Percentiles rank a stretch among this genome's conserved stretches.
phyloP scores from a whole-genome alignment of 139 green algal genomes.

The Picochlorum sp. region DNA sequence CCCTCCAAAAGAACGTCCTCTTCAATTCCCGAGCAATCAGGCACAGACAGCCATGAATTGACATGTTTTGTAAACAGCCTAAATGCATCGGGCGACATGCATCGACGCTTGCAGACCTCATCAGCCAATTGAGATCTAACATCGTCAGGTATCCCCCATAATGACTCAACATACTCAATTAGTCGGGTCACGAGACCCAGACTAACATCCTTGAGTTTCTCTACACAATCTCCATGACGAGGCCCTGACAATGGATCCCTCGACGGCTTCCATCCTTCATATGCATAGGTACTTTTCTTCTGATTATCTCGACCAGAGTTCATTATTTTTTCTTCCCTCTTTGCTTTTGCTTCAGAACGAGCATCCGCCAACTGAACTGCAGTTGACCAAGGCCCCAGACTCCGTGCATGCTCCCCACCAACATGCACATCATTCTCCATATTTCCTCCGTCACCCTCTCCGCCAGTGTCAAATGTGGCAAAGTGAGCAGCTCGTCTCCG shows the following conservation, averaged over 20 bases:
- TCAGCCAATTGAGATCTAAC: constrained; percentile 38
- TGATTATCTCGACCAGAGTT: constrained; percentile 1
- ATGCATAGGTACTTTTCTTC: not conserved
- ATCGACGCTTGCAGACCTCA: constrained; percentile 29
- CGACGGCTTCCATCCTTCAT: constrained; percentile 30
- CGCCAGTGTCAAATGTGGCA: constrained; percentile 33
- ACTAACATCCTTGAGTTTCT: constrained; percentile 30
- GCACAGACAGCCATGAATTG: constrained; percentile 39
- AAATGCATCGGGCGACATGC: constrained; percentile 31
- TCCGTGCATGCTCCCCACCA: constrained; percentile 42
- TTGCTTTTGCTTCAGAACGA: constrained; percentile 34
- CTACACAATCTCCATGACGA: constrained; percentile 14
- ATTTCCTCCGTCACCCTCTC: constrained; percentile 15
- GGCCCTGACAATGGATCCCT: constrained; percentile 28
- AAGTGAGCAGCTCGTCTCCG: constrained; percentile 46
- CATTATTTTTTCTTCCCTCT: constrained; percentile 35
- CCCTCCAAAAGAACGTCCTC: constrained; percentile 24
- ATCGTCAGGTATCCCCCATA: constrained; percentile 50
- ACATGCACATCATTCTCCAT: constrained; percentile 26
- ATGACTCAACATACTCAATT: constrained; percentile 50
- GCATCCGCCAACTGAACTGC: constrained; percentile 53
- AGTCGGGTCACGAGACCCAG: constrained; percentile 38
- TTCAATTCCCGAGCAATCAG: constrained; percentile 20
- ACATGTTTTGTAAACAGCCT: constrained; percentile 34
- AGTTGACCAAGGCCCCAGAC: constrained; percentile 50